A percentile compares a stretch with the other conserved stretches of the same genome.
These are phyloP conservation scores for Penicillium samsonianum DNA, from an alignment of 495 filamentous ascomycete genomes.

Conservation along the genomic window DNA sequence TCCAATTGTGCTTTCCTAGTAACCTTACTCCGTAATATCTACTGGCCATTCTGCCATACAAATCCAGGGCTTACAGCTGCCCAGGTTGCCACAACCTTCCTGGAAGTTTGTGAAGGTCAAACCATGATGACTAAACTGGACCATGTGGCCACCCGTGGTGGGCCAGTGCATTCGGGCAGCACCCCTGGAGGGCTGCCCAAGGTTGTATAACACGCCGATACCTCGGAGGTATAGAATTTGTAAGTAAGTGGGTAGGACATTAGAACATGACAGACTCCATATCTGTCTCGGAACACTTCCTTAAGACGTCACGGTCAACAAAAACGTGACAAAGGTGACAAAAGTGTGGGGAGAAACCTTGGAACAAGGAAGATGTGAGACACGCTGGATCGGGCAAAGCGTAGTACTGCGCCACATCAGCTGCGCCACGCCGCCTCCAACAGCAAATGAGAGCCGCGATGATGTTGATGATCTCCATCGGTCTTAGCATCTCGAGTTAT, in stretches of 20 bases:
- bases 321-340: background rate
- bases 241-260: background rate
- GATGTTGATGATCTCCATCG: conserved; percentile 24
- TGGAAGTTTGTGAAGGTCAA: too few species aligned
- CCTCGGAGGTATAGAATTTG: background rate
- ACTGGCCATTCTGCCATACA: background rate
- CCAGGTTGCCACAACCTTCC: too few species aligned
- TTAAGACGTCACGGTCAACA: background rate
- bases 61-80: background rate
- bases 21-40: too few species aligned
- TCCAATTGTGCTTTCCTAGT: background rate
- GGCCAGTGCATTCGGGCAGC: background rate
- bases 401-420: conserved; percentile 16
- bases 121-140: conserved; percentile 2
- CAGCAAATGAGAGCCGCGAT: conserved; percentile 26
- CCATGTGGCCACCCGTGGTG: background rate
- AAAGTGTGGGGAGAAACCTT: conserved; percentile 8
- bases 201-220: background rate
- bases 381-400: background rate
- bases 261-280: background rate
- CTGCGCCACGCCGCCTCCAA: conserved; percentile 18
- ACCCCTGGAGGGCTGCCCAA: background rate
- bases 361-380: background rate
- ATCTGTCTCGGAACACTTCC: background rate
- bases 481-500: conserved; percentile 6